Base-by-base conservation (phyloP, 495 filamentous ascomycete genomes). In the Achaetomiella virescens region DNA sequence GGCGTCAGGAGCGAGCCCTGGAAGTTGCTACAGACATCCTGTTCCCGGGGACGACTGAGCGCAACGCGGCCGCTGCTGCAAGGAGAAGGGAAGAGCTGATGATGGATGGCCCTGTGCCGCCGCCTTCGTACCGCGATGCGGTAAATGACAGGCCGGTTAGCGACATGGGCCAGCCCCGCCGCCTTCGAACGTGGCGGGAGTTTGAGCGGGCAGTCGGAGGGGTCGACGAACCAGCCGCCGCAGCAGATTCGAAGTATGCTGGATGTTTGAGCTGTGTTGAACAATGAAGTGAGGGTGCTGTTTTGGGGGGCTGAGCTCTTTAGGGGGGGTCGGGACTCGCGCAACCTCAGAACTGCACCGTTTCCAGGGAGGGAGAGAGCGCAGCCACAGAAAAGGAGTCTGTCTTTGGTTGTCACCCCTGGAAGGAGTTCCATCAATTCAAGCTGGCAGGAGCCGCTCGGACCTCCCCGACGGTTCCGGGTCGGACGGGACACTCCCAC, bases 231-330 rank as follows among this genome's bases (percentile, higher is more conserved):
- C 12, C 66, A 56, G 21, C 68, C 71, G 48, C 78, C 76, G 24
- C 74, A 78, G 63, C 70, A 74, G 60, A 70, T 83, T 14, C 72
- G 69, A 64, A 82, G 79, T 58, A 84, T 84, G 81, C 61, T 84
- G 59, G 80, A 84, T 70, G 61, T 84, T 7, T 83, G 62, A 74
- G 25, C 18, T 44, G 22, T 15, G 40, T 11, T n/a, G n/a, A n/a
- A n/a, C n/a, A 42, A 36, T 22, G 41, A n/a, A n/a, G 1, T 24
- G 27, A 31, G 27, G 27, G 27, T 5, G 9, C 27, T 31, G 27
- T 31, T 31, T n/a, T n/a, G n/a, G n/a, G n/a, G n/a, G n/a, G n/a
- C n/a, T n/a, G n/a, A n/a, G n/a, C n/a, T n/a, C n/a, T n/a, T n/a
- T n/a, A n/a, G n/a, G n/a, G n/a, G n/a, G n/a, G n/a, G n/a, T n/a